Evolutionary conservation across 2,329 filamentous ascomycete genomes (phyloP).

Genomic region (Calonectria montana): DNA sequence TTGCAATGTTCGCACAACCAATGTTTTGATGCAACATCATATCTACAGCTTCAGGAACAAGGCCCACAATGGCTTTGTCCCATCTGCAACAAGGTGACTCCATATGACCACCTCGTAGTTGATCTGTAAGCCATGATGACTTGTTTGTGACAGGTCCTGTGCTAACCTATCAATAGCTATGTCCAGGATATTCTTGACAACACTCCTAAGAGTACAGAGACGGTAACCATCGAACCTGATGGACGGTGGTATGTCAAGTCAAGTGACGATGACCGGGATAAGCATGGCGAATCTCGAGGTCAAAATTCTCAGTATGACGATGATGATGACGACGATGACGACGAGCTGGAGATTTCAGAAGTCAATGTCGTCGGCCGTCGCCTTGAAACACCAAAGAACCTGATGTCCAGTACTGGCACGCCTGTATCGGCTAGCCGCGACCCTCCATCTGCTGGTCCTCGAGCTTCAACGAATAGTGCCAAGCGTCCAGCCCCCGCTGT

Average conservation of each 20-base stretch:
- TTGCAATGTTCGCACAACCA: conserved; percentile 87
- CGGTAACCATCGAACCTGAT: conserved; percentile 90
- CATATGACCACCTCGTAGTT: conserved; percentile 84
- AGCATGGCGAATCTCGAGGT: conserved; percentile 21
- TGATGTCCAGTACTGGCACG: conserved; percentile 51
- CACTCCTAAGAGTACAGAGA: conserved; percentile 78
- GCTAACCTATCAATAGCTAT: conserved; percentile 64
- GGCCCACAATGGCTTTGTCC: conserved; percentile 97
- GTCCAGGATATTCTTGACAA: conserved; percentile 86
- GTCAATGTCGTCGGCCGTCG: conserved; percentile 50
- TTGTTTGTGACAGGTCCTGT: not conserved
- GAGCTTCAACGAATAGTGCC: conserved; percentile 50
- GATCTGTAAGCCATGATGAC: conserved; percentile 74
- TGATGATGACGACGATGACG: conserved; percentile 60
- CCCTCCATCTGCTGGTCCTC: conserved; percentile 49
- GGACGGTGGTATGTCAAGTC: conserved; percentile 75
- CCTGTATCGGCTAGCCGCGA: conserved; percentile 52
- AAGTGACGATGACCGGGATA: conserved; percentile 46
- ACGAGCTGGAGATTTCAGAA: conserved; percentile 62
- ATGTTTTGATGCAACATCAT: conserved; percentile 94
- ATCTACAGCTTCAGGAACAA: conserved; percentile 94
- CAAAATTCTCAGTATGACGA: conserved; percentile 42
- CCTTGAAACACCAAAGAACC: conserved; percentile 51
- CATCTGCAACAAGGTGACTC: conserved; percentile 85
- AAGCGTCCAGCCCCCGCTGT: conserved; percentile 65